phyloP scores from a whole-genome alignment of 2,329 filamentous ascomycete species.

The Botrytis hyacinthi region DNA sequence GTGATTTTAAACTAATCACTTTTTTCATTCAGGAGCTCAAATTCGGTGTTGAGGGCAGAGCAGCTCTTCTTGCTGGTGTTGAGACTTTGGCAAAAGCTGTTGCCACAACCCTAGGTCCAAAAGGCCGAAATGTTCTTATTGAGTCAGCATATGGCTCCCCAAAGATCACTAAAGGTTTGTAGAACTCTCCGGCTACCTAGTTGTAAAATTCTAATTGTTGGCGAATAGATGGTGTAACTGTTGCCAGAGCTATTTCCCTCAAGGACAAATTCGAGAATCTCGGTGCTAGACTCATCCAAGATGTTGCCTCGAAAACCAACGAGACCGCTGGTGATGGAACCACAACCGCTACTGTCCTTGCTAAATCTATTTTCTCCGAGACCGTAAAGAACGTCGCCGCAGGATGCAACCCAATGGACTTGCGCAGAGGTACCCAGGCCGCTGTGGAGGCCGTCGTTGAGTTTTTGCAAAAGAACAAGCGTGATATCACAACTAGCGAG shows the following conservation, averaged over 20 bases:
- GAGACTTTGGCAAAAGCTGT: slow-evolving; percentile 97
- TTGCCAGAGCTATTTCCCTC: slow-evolving; percentile 84
- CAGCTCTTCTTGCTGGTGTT: slow-evolving; percentile 85
- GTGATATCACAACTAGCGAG: slow-evolving; percentile 94
- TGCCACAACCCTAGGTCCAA: slow-evolving; percentile 92
- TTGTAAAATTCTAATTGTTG: background rate
- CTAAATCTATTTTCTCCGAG: slow-evolving; percentile 98
- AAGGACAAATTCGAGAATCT: slow-evolving; percentile 99
- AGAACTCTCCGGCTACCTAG: background rate
- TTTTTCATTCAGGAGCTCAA: slow-evolving; percentile 75
- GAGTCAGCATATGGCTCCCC: slow-evolving; percentile 98
- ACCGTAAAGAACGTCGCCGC: slow-evolving; percentile 99
- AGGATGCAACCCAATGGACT: slow-evolving; percentile 99
- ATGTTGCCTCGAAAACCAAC: slow-evolving; percentile 99
- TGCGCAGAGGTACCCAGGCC: slow-evolving; percentile 93
- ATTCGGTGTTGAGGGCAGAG: slow-evolving; percentile 93
- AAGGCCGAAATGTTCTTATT: slow-evolving; percentile 97
- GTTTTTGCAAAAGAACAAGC: slow-evolving; percentile 93
- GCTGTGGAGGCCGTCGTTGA: slow-evolving; percentile 93
- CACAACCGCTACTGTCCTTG: slow-evolving; percentile 95
- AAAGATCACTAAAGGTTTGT: slow-evolving; percentile 97
- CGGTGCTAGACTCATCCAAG: slow-evolving; percentile 91
- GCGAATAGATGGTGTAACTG: slow-evolving; percentile 74
- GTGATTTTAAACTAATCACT: slow-evolving; percentile 2
- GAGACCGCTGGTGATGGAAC: slow-evolving; percentile 98